These are phyloP conservation scores for Posidonia australis DNA, from an alignment of 106 monocot species.

Conservation along the genomic window DNA sequence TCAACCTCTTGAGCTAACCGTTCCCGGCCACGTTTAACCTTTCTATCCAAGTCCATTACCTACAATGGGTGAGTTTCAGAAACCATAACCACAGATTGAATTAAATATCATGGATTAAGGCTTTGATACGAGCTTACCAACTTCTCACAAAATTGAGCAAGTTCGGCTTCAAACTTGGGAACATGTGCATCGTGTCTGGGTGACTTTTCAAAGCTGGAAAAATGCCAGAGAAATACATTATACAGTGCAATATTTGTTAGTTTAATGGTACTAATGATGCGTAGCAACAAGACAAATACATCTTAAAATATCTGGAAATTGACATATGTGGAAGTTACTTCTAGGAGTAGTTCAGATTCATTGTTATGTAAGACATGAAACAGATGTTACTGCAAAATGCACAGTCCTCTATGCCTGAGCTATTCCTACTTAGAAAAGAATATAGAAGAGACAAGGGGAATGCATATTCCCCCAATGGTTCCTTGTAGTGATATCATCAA, in stretches of 20 bases:
- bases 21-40: conserved; percentile 84
- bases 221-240: not conserved
- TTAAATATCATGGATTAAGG: not conserved
- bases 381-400: no score
- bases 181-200: conserved; percentile 72
- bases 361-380: no score
- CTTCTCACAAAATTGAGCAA: conserved; percentile 89
- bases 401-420: no score
- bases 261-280: no score
- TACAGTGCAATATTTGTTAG: not conserved
- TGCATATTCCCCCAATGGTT: not conserved
- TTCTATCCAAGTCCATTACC: conserved; percentile 92
- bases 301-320: no score
- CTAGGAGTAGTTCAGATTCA: no score
- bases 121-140: conserved; percentile 38
- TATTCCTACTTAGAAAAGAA: no score
- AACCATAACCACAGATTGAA: not conserved
- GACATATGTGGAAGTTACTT: no score
- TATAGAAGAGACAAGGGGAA: no score
- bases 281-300: no score
- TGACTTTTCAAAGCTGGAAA: conserved; percentile 86
- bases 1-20: conserved; percentile 75
- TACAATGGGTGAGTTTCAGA: conserved; percentile 20
- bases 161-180: conserved; percentile 89
- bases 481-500: conserved; percentile 8